Base-by-base conservation (phyloP, 768 basidiomycete species). In the Sistotremastrum niveocremeum region DNA sequence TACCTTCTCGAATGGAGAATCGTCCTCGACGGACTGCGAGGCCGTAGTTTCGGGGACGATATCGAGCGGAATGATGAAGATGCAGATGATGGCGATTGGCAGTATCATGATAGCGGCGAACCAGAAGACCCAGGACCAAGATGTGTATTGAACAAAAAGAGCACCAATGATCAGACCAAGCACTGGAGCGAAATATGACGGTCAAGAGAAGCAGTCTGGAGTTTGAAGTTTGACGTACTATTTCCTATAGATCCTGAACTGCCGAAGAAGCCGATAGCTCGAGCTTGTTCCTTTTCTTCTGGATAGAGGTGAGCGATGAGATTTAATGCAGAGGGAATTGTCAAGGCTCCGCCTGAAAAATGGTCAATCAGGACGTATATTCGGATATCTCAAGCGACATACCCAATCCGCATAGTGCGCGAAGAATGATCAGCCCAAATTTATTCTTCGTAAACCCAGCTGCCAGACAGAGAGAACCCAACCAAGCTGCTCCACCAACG, bases 251-350 rank as follows among this genome's bases (percentile, higher is more conserved):
- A 69, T 28, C 70, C 72, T 41, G 65, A 61, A 7, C 68, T 65
- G 43, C 70, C 71, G 48, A 74, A 69, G 0, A 70, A 49, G 6
- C 63, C 64, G 12, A 79, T 64, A 7, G 72, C 76, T 29, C 61
- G 62, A 39, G 72, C 65, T 51, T 77, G 74, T 41, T 66, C 62
- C 4, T 49, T 51, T 4, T 68, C 68, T 9, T 71, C 65, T 0
- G 73, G 69, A 56, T 70, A 77, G 52, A 72, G 59, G 39, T 66
- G 64, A 5, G 76, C 70, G 20, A 76, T 63, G 34, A 78, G 61
- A 35, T 66, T 59, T n/a, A 71, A 56, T 5, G 73, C 69, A 3
- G 73, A 71, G 3, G 74, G 74, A 34, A 75, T 65, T 7, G 70
- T 71, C 61, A 74, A 57, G 1, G 73, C 63, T 20, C 70, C 73